Conservation (phyloP, 495 filamentous ascomycete genomes). For the Talaromyces borbonicus region DNA sequence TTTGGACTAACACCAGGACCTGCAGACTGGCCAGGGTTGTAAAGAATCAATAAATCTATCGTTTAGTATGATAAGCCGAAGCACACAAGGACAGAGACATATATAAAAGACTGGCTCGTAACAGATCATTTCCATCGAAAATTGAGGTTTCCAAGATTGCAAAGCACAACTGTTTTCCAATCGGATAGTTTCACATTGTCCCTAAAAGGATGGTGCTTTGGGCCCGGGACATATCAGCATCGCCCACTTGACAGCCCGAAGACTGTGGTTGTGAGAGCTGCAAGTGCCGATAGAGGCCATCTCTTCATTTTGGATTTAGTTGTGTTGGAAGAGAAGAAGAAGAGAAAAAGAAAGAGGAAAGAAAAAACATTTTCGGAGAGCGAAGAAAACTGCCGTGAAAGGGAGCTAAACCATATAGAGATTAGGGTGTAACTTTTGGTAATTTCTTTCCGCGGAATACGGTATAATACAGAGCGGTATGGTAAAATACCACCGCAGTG, state of each 20-base stretch:
- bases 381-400: slow-evolving; percentile 5
- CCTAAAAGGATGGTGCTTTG: slow-evolving; percentile 38
- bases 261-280: slow-evolving; percentile 33
- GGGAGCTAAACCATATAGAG: too few species aligned
- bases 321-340: slow-evolving; percentile 38
- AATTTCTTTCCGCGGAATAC: slow-evolving; percentile 5
- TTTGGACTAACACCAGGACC: too few species aligned
- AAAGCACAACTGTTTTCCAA: slow-evolving; percentile 38
- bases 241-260: slow-evolving; percentile 28
- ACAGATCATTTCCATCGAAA: not conserved
- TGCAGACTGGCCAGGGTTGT: slow-evolving; percentile 24
- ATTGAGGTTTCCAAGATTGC: slow-evolving; percentile 1
- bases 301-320: slow-evolving; percentile 49
- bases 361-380: slow-evolving; percentile 7
- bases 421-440: not conserved
- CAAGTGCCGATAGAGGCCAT: slow-evolving; percentile 27
- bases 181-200: slow-evolving; percentile 34
- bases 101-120: not conserved
- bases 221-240: slow-evolving; percentile 42
- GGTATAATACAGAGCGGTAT: not conserved
- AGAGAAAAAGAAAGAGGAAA: slow-evolving; percentile 11
- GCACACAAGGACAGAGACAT: not conserved
- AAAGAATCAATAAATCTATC: not conserved
- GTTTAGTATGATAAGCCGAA: slow-evolving; percentile 6
- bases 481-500: too few species aligned